Conservation (phyloP, 2,329 filamentous ascomycete genomes). For the Fusarium illudens region DNA sequence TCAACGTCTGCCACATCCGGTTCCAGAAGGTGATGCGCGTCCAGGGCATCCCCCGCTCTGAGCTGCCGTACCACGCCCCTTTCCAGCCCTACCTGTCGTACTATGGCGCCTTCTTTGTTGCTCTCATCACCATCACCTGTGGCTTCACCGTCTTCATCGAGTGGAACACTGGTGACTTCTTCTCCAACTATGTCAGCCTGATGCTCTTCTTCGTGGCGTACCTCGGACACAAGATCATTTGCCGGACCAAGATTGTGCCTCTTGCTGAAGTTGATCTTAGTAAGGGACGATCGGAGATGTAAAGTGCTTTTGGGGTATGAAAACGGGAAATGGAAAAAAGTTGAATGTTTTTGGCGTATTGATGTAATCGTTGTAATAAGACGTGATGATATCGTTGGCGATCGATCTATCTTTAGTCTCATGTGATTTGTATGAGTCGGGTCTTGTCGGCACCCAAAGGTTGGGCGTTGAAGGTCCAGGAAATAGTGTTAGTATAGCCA, state of each 20-base stretch:
- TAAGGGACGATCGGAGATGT: slow-evolving; percentile 34
- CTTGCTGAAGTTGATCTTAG: slow-evolving; percentile 49
- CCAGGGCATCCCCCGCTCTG: slow-evolving; percentile 64
- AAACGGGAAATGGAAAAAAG: slow-evolving; percentile 10
- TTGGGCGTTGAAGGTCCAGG: neutral
- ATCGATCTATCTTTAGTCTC: neutral
- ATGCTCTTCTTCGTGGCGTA: slow-evolving; percentile 70
- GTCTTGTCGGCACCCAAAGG: neutral
- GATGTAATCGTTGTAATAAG: slow-evolving; percentile 34
- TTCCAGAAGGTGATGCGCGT: slow-evolving; percentile 69
- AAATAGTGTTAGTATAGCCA: neutral
- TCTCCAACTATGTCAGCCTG: slow-evolving; percentile 70
- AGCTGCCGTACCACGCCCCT: slow-evolving; percentile 68
- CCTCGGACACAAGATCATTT: slow-evolving; percentile 66
- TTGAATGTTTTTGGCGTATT: slow-evolving; percentile 27
- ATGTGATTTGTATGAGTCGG: neutral
- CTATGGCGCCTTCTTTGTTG: slow-evolving; percentile 72
- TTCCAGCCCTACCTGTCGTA: slow-evolving; percentile 71
- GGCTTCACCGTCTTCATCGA: slow-evolving; percentile 74
- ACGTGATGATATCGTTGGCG: slow-evolving; percentile 39
- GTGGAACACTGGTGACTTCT: slow-evolving; percentile 69
- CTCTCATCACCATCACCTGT: slow-evolving; percentile 71
- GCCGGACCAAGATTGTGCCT: slow-evolving; percentile 50
- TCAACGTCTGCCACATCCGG: slow-evolving; percentile 69
- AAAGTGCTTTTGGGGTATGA: slow-evolving; percentile 16